Evolutionary conservation across 495 filamentous ascomycete genomes (phyloP).

Genomic region (Penicillium steckii): DNA sequence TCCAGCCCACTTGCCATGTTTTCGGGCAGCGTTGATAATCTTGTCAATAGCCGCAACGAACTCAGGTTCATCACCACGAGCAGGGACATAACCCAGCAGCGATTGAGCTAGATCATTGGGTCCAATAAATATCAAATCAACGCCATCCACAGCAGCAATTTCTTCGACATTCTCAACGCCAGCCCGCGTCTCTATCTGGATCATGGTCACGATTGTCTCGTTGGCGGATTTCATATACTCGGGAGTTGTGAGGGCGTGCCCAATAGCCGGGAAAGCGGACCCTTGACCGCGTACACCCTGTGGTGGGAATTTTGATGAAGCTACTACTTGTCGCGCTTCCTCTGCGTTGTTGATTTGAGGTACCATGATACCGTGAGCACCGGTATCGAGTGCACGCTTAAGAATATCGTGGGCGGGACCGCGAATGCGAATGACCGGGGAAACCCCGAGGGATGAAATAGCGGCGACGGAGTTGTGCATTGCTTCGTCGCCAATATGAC

Average conservation of each 20-base stretch:
- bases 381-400: conserved; percentile 68
- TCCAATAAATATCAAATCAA: conserved; percentile 35
- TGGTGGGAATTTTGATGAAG: conserved; percentile 65
- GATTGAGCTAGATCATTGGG: conserved; percentile 35
- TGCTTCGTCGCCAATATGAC: conserved; percentile 54
- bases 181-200: conserved; percentile 31
- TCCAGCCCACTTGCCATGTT: conserved; percentile 32
- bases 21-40: conserved; percentile 30
- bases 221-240: conserved; percentile 34
- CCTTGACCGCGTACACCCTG: conserved; percentile 53
- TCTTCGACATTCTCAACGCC: conserved; percentile 32
- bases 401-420: conserved; percentile 68
- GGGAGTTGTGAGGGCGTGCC: conserved; percentile 28
- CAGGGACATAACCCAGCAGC: conserved; percentile 27
- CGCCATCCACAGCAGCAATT: conserved; percentile 28
- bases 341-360: conserved; percentile 40
- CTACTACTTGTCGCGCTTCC: conserved; percentile 60
- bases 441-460: conserved; percentile 62
- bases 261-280: conserved; percentile 25
- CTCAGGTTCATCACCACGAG: conserved; percentile 32
- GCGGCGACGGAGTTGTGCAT: conserved; percentile 85
- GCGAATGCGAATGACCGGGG: conserved; percentile 66
- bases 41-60: conserved; percentile 32
- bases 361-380: conserved; percentile 59
- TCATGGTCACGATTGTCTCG: conserved; percentile 32